phyloP scores from a whole-genome alignment of 768 basidiomycete species.

The Mycena alexandri region DNA sequence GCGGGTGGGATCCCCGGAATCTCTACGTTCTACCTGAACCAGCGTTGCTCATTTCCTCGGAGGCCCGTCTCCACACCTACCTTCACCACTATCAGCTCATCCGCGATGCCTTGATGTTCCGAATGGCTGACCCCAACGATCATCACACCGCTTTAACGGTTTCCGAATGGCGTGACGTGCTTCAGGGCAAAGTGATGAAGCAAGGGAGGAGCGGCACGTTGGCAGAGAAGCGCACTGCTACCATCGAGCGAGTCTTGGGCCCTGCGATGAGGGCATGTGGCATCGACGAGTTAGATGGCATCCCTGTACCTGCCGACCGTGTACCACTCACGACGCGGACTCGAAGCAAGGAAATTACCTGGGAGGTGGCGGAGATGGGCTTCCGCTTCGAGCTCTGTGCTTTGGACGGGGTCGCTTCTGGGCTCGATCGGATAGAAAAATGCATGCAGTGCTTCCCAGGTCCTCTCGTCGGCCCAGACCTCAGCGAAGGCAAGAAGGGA shows the following conservation, averaged over 20 bases:
- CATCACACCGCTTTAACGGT: background rate
- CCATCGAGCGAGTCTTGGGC: background rate
- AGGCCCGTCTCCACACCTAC: background rate
- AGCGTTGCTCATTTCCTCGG: background rate
- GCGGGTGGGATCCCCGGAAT: background rate
- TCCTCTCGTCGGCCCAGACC: background rate
- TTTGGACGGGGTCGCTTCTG: background rate
- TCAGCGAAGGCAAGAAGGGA: background rate
- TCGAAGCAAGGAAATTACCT: background rate
- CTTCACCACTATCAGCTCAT: slow-evolving; percentile 11
- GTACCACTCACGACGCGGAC: background rate
- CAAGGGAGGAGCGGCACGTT: background rate
- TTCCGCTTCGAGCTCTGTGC: slow-evolving; percentile 6
- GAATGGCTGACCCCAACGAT: background rate
- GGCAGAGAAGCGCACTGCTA: background rate
- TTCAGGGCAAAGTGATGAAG: background rate
- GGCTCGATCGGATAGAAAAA: background rate
- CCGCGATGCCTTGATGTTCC: background rate
- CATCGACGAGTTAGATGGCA: background rate
- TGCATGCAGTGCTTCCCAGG: slow-evolving; percentile 4
- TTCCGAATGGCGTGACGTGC: slow-evolving; percentile 5
- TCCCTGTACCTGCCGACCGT: background rate
- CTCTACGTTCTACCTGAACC: slow-evolving; percentile 5
- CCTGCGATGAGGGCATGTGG: slow-evolving; percentile 4
- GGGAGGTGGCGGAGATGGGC: slow-evolving; percentile 10